Conservation (phyloP, 2,329 filamentous ascomycete species). For the Dactylella cylindrospora region DNA sequence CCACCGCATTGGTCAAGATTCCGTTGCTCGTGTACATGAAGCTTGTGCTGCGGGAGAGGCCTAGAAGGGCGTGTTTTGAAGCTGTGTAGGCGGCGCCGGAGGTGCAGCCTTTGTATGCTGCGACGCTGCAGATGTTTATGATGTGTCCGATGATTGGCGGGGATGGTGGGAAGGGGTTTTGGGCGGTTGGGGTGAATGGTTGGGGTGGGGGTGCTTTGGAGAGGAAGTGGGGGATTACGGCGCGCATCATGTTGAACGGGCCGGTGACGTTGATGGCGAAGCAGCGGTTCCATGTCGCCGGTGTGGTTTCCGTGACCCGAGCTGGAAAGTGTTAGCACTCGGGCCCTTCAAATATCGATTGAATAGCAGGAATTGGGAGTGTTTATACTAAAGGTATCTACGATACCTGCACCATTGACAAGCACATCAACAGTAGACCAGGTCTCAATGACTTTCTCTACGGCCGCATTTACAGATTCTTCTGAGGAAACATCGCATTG, state of each 20-base stretch:
- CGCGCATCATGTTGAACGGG: conserved; percentile 15
- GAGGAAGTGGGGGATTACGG: conserved; percentile 12
- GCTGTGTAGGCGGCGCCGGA: conserved; percentile 15
- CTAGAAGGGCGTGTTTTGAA: conserved; percentile 13
- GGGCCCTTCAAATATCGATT: too few species aligned
- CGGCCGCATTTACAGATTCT: conserved; percentile 6
- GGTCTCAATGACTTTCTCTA: conserved; percentile 7
- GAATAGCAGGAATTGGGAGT: background rate
- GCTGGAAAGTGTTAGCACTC: too few species aligned
- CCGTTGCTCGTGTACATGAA: conserved; percentile 11
- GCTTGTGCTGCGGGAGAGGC: conserved; percentile 8
- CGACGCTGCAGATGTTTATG: conserved; percentile 10
- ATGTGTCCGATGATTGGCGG: conserved; percentile 7
- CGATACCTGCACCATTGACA: conserved; percentile 6
- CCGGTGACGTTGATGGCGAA: conserved; percentile 8
- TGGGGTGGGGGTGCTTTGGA: background rate
- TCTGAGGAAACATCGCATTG: conserved; percentile 10
- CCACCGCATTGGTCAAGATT: conserved; percentile 4
- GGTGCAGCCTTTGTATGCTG: conserved; percentile 6
- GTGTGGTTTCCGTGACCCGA: conserved; percentile 8
- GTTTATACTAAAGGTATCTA: conserved; percentile 11
- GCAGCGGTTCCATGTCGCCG: conserved; percentile 10
- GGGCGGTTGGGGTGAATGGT: background rate
- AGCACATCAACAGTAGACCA: conserved; percentile 12
- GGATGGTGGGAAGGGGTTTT: conserved; percentile 1